Evolutionary conservation across 1,284 basidiomycete genomes (phyloP).

Genomic region (Trichosporon sp.): DNA sequence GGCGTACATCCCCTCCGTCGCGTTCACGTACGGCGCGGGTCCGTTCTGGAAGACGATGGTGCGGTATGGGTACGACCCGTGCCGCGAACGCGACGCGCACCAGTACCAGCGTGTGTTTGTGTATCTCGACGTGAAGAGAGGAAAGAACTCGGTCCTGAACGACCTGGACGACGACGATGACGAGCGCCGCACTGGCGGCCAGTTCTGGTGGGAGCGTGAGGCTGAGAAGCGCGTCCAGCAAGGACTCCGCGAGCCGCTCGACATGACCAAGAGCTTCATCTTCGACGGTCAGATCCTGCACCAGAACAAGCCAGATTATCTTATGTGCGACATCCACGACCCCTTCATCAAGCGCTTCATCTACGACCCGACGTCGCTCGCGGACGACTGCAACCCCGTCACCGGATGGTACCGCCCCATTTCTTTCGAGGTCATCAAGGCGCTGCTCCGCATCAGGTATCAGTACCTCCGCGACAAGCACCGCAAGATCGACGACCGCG

Average conservation of each 20-base stretch:
- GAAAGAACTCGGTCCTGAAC: slow-evolving; percentile 36
- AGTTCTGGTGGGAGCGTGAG: slow-evolving; percentile 46
- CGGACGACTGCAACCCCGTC: slow-evolving; percentile 62
- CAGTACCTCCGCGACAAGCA: slow-evolving; percentile 69
- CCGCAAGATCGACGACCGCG: slow-evolving; percentile 26
- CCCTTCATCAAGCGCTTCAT: slow-evolving; percentile 78
- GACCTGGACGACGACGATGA: slow-evolving; percentile 38
- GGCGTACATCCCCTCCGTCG: slow-evolving; percentile 57
- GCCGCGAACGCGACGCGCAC: slow-evolving; percentile 68
- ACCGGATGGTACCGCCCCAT: slow-evolving; percentile 76
- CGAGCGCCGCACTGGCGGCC: slow-evolving; percentile 35
- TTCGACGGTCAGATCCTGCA: slow-evolving; percentile 83
- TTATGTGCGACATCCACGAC: slow-evolving; percentile 88
- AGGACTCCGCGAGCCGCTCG: slow-evolving; percentile 43
- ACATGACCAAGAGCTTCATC: slow-evolving; percentile 65
- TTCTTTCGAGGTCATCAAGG: slow-evolving; percentile 77
- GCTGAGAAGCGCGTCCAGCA: slow-evolving; percentile 39
- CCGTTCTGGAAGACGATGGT: slow-evolving; percentile 90
- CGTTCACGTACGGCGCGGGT: slow-evolving; percentile 89
- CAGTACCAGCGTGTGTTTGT: slow-evolving; percentile 87
- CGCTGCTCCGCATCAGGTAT: slow-evolving; percentile 81
- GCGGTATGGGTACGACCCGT: slow-evolving; percentile 85
- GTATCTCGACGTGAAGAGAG: slow-evolving; percentile 40
- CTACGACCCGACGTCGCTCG: slow-evolving; percentile 67
- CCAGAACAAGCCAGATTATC: slow-evolving; percentile 84